These are phyloP conservation scores for Carnegiea gigantea DNA, from an alignment of 179 eudicot genomes.

Conservation along the genomic window DNA sequence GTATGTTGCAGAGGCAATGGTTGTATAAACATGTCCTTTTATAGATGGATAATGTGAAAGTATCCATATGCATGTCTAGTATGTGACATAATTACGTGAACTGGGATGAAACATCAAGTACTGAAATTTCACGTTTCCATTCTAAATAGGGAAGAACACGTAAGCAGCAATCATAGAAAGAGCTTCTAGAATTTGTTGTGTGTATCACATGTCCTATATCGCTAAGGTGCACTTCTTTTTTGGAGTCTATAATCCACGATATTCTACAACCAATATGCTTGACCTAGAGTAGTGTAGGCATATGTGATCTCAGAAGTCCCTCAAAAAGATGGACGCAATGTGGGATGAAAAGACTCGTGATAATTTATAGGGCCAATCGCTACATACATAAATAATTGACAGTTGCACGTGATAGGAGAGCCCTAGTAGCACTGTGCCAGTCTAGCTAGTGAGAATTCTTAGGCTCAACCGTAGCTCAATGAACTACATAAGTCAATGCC, in stretches of 20 bases:
- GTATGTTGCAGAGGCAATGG: neutral
- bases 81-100: neutral
- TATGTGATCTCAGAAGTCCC: neutral
- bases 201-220: neutral
- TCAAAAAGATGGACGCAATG: neutral
- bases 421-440: neutral
- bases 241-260: neutral
- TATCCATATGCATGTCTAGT: neutral
- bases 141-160: neutral
- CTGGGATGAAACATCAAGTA: neutral
- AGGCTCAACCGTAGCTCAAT: neutral
- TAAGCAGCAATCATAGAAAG: neutral
- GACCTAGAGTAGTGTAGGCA: neutral
- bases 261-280: neutral
- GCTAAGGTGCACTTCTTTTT: neutral
- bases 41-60: neutral
- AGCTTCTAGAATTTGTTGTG: neutral
- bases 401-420: neutral
- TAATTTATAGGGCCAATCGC: neutral
- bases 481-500: neutral
- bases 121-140: neutral
- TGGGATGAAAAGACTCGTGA: neutral
- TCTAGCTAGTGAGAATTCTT: neutral
- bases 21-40: neutral
- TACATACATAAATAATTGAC: neutral